Evolutionary conservation across 2,329 filamentous ascomycete species (phyloP).

Genomic region (Calonectria pseudoturangicola): DNA sequence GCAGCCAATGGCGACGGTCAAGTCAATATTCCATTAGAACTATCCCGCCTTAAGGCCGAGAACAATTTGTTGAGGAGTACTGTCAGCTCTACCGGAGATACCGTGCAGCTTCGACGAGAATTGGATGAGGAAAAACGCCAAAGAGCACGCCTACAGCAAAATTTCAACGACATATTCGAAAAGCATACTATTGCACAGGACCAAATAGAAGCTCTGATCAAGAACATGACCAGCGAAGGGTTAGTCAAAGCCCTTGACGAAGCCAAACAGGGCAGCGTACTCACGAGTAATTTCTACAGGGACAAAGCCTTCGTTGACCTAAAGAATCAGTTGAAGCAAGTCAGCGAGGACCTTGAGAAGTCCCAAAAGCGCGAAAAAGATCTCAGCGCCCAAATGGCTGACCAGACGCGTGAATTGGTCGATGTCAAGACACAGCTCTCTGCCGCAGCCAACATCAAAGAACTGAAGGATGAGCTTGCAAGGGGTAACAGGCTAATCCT

Average conservation of each 20-base stretch:
- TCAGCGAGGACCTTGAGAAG: slow-evolving; percentile 68
- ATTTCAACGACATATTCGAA: slow-evolving; percentile 74
- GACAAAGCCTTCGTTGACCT: slow-evolving; percentile 72
- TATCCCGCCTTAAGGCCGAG: slow-evolving; percentile 77
- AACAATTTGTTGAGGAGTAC: slow-evolving; percentile 75
- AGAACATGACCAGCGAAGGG: slow-evolving; percentile 72
- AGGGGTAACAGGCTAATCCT: slow-evolving; percentile 75
- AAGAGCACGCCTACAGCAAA: slow-evolving; percentile 71
- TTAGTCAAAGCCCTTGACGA: slow-evolving; percentile 67
- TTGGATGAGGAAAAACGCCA: slow-evolving; percentile 73
- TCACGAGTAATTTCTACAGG: slow-evolving; percentile 69
- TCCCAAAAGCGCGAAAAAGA: slow-evolving; percentile 64
- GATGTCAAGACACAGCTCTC: slow-evolving; percentile 72
- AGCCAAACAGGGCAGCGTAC: slow-evolving; percentile 59
- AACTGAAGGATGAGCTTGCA: slow-evolving; percentile 74
- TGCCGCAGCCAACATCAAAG: slow-evolving; percentile 72
- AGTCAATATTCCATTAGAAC: slow-evolving; percentile 68
- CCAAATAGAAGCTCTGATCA: slow-evolving; percentile 73
- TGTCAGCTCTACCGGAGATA: slow-evolving; percentile 72
- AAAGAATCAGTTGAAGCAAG: slow-evolving; percentile 67
- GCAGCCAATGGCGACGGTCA: slow-evolving; percentile 63
- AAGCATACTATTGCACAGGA: slow-evolving; percentile 74
- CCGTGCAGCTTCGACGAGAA: slow-evolving; percentile 72
- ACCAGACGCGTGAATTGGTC: slow-evolving; percentile 74
- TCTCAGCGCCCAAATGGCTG: slow-evolving; percentile 69